phyloP scores from a whole-genome alignment of 2,329 filamentous ascomycete species.

The Pseudopithomyces chartarum region DNA sequence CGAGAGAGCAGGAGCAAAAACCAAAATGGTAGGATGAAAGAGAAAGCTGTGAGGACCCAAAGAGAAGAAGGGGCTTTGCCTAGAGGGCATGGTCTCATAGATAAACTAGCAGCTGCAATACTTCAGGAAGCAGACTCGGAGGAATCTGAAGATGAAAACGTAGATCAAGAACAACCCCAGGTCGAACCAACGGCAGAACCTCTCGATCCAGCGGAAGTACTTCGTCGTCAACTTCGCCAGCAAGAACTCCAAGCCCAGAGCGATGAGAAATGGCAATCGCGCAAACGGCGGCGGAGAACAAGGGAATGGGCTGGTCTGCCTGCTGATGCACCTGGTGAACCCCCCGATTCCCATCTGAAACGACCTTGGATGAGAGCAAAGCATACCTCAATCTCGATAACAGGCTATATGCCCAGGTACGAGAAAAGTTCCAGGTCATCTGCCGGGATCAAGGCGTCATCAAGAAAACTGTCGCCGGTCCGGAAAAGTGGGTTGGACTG shows the following conservation, averaged over 20 bases:
- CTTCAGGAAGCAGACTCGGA: constrained; percentile 23
- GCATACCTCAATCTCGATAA: constrained; percentile 69
- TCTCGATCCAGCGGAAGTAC: constrained; percentile 28
- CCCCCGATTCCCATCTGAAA: constrained; percentile 82
- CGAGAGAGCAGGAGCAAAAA: constrained; percentile 45
- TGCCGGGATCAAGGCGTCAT: constrained; percentile 69
- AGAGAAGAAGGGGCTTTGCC: constrained; percentile 15
- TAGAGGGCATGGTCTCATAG: constrained; percentile 25
- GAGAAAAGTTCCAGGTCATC: constrained; percentile 71
- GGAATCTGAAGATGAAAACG: constrained; percentile 7
- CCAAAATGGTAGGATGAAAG: background rate
- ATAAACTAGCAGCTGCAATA: constrained; percentile 35
- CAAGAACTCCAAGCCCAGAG: constrained; percentile 61
- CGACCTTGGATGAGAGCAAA: constrained; percentile 79
- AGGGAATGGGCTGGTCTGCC: constrained; percentile 71
- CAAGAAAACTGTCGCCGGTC: constrained; percentile 77
- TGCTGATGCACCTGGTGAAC: constrained; percentile 68
- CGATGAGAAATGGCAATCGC: constrained; percentile 64
- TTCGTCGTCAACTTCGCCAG: constrained; percentile 34
- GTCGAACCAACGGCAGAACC: background rate
- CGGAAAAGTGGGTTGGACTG: constrained; percentile 72
- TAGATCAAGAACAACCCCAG: background rate
- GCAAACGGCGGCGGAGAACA: constrained; percentile 71
- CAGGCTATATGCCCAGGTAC: constrained; percentile 65
- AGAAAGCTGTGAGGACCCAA: constrained; percentile 15